phyloP scores from a whole-genome alignment of 2,329 filamentous ascomycete genomes.

The Cercospora sp. region DNA sequence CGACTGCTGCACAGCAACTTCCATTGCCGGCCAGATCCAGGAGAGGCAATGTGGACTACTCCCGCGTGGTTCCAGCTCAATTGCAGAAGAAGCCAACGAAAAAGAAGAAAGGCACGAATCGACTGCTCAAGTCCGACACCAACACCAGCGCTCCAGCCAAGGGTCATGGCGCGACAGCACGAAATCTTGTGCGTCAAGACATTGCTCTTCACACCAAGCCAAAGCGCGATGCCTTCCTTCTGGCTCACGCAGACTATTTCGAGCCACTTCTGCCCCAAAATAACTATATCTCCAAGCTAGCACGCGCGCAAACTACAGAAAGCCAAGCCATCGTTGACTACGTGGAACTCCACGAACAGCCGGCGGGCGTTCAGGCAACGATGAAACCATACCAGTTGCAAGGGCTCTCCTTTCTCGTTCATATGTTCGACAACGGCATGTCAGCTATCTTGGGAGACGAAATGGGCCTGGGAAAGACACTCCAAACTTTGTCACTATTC shows the following conservation, averaged over 20 bases:
- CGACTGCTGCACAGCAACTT: background rate
- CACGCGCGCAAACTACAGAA: conserved; percentile 19
- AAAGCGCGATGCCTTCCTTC: conserved; percentile 49
- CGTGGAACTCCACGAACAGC: conserved; percentile 46
- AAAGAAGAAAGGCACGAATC: conserved; percentile 16
- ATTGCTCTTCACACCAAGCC: conserved; percentile 46
- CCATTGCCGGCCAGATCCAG: conserved; percentile 33
- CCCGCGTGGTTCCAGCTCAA: conserved; percentile 10
- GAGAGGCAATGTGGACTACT: conserved; percentile 30
- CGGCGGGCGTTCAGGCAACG: conserved; percentile 47
- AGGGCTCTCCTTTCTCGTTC: conserved; percentile 52
- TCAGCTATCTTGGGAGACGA: conserved; percentile 52
- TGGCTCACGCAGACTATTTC: conserved; percentile 49
- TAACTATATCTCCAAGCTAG: conserved; percentile 48
- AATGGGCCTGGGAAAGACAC: conserved; percentile 54
- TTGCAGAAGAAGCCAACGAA: conserved; percentile 17
- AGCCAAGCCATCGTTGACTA: conserved; percentile 42
- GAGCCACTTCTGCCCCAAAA: conserved; percentile 48
- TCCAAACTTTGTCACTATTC: conserved; percentile 53
- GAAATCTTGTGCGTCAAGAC: conserved; percentile 43
- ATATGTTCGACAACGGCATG: conserved; percentile 49
- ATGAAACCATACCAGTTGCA: conserved; percentile 56
- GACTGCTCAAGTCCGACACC: conserved; percentile 25
- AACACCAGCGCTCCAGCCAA: background rate
- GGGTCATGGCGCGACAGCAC: conserved; percentile 39